Evolutionary conservation across 129 eudicot species (phyloP), one percentile per base, ranked within the genome.

Genomic region (Pittosporum tobira): DNA sequence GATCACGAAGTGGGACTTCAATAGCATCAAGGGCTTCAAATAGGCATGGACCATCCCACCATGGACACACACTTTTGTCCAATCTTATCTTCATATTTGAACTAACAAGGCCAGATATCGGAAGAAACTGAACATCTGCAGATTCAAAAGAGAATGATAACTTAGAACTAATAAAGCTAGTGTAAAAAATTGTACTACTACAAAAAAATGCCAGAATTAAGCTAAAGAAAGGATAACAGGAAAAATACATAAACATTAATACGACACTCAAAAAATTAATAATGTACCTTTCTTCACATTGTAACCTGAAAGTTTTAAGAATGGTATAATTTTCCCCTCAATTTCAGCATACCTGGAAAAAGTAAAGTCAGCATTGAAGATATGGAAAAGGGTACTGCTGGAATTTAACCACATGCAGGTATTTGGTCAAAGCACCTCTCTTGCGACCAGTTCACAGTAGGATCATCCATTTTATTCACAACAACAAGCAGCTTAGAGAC

Each of bases 391-490:
- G 19, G 37, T 51, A 1, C 5, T 4, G 4, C 57, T 23, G 22
- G 44, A 48, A 61, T 24, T 19, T 21, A 48, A 21, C 38, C 18
- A 57, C 22, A 22, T 4, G 0, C 51, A 46, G 19, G 11, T 47
- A 60, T 10, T 20, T 30, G 14, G 18, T 37, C 29, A 46, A n/a
- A 47, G 51, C 77, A 85, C 94, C 95, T 85, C 51, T 82, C 88
- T 66, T 81, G 79, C 40, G 95, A 73, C 97, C 97, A 89, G 59
- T 73, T 65, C 25, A 90, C 97, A 20, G 94, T 90, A 44, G 87
- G 82, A 28, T 90, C 97, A 55, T 90, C 97, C 98, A 91, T 91
- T 70, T 86, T 91, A 77, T 91, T 91, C 16, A 91, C 98, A 48
- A 91, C 95, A 54, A 85, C 97, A 34, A 89, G 59, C 45, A 89